Conservation (phyloP, 176 grass and related monocot genomes). For the Zizania latifolia region DNA sequence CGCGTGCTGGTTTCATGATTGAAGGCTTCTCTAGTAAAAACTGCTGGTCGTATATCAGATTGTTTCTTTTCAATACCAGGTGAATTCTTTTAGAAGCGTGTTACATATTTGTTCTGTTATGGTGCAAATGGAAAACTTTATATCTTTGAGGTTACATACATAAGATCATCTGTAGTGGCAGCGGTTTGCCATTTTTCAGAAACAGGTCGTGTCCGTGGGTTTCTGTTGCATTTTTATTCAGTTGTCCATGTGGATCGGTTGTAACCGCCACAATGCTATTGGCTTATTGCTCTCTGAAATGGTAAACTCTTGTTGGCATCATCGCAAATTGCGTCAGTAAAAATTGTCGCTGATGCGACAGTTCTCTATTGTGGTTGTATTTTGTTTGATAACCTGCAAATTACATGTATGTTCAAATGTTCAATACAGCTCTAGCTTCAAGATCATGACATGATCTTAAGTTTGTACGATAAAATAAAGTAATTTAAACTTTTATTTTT, state of each 20-base stretch:
- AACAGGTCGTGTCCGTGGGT: slow-evolving; percentile 1
- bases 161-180: slow-evolving; percentile 22
- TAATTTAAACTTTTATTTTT: too few relatives aligned
- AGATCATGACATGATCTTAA: too few relatives aligned
- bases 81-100: neutral
- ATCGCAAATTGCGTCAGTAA: neutral
- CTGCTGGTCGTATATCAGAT: neutral
- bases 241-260: slow-evolving; percentile 8
- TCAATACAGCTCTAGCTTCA: too few relatives aligned
- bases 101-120: neutral
- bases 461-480: too few relatives aligned
- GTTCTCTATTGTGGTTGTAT: neutral
- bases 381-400: neutral
- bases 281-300: neutral
- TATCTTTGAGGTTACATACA: neutral
- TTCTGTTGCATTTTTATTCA: slow-evolving; percentile 17
- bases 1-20: slow-evolving; percentile 58
- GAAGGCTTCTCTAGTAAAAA: neutral
- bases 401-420: too few relatives aligned
- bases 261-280: neutral
- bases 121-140: neutral
- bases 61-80: neutral
- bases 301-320: neutral
- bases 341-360: neutral
- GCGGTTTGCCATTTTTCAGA: slow-evolving; percentile 30